Evolutionary conservation across 495 filamentous ascomycete species (phyloP).

Genomic region (Mytilinidion resinicola): DNA sequence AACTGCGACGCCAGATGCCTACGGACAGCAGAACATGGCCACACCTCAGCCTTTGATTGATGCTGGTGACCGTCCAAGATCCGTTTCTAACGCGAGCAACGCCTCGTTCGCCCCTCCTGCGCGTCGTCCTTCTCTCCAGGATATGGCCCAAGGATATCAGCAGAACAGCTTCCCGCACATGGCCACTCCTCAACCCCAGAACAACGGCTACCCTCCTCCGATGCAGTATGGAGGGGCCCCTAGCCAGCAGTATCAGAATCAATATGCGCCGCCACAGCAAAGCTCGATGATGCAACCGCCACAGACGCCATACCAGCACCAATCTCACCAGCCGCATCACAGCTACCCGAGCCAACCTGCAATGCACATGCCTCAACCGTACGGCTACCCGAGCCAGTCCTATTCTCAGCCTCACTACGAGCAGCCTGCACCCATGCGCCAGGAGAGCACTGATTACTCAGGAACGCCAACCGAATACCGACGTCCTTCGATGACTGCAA

Average conservation of each 20-base stretch:
- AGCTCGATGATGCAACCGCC: conserved; percentile 33
- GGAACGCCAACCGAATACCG: conserved; percentile 25
- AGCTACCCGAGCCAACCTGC: conserved; percentile 24
- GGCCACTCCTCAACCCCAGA: conserved; percentile 36
- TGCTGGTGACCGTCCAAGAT: conserved; percentile 54
- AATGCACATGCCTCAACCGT: conserved; percentile 28
- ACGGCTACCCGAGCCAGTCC: conserved; percentile 25
- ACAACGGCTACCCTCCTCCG: conserved; percentile 29
- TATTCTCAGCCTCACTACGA: conserved; percentile 33
- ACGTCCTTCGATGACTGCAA: conserved; percentile 24
- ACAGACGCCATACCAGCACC: conserved; percentile 26
- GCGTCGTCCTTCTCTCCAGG: conserved; percentile 40
- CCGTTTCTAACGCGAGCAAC: conserved; percentile 63
- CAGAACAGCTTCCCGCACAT: conserved; percentile 32
- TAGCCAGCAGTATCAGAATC: conserved; percentile 26
- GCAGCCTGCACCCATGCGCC: conserved; percentile 26
- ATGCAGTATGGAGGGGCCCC: conserved; percentile 30
- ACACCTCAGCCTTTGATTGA: conserved; percentile 36
- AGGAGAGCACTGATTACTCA: conserved; percentile 28
- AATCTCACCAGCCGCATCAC: conserved; percentile 23
- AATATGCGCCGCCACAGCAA: conserved; percentile 27
- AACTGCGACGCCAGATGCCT: conserved; percentile 57
- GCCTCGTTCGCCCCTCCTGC: conserved; percentile 35
- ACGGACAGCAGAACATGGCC: conserved; percentile 45
- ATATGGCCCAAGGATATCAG: conserved; percentile 37